These are phyloP conservation scores for Logfia minima DNA, from an alignment of 129 eudicot genomes.

Conservation along the genomic window DNA sequence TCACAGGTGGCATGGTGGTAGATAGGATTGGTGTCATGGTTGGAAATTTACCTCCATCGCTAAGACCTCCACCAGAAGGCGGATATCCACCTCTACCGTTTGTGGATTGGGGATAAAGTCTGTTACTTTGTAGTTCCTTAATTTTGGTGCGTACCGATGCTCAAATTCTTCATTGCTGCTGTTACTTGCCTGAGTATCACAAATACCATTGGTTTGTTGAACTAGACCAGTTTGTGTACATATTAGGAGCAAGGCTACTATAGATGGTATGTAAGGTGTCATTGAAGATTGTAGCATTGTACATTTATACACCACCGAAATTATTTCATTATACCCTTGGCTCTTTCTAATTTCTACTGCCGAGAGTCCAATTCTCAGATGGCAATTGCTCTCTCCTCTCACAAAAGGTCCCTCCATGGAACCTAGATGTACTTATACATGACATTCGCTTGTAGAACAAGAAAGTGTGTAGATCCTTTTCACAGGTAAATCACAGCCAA, in stretches of 20 bases:
- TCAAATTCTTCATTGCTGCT: not conserved
- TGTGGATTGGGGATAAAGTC: conserved; percentile 81
- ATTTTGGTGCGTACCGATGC: not conserved
- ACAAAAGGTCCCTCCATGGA: too few relatives aligned
- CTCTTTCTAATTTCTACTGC: too few relatives aligned
- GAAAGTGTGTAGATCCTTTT: too few relatives aligned
- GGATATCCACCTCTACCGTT: conserved; percentile 80
- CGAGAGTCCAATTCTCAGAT: too few relatives aligned
- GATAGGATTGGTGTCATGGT: conserved; percentile 51
- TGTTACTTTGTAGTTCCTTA: not conserved
- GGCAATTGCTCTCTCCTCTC: too few relatives aligned
- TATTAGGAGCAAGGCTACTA: not conserved
- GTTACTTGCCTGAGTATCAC: not conserved
- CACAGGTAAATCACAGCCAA: too few relatives aligned
- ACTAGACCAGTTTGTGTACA: not conserved
- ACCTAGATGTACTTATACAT: too few relatives aligned
- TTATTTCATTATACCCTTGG: too few relatives aligned
- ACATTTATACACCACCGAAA: too few relatives aligned
- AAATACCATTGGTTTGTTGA: not conserved
- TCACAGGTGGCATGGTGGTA: conserved; percentile 51
- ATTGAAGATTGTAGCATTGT: not conserved
- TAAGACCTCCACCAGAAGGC: conserved; percentile 91
- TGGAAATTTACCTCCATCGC: conserved; percentile 86
- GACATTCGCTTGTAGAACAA: too few relatives aligned
- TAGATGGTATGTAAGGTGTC: not conserved